Base-by-base conservation (phyloP, 2,329 filamentous ascomycete species). In the Stemphylium lycopersici region DNA sequence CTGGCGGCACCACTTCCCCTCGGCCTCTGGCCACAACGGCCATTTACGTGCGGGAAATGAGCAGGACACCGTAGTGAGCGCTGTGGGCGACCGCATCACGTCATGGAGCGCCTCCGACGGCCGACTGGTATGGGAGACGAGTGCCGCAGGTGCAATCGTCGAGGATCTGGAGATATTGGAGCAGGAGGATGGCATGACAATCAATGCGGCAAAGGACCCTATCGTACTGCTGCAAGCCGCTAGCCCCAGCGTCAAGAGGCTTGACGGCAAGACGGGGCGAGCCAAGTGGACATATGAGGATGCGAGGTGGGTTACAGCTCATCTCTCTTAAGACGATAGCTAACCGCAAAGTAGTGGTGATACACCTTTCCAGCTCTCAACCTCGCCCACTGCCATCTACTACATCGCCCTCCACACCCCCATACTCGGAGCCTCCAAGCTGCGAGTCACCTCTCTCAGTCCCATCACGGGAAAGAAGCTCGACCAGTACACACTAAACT, bases 41-140 rank as follows among this genome's bases (percentile, higher is more conserved):
- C 80, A 85, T 66, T 76, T 96, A 63, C 83, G 89, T 59, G 86
- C 89, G n/a, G 86, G 87, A n/a, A 87, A 92, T 62, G 89, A 88
- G 55, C 89, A 93, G 72, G 87, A 89, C 63, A 89, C 88, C 71
- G 79, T 98, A 15, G 83, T 92, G 33, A 89, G 89, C 63, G 92
- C 89, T 1, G 78, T 87, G 33, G 91, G 88, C 13, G 80, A 81
- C 58, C 83, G 84, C 43, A 86, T 97, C 24, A 84, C 89, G 48
- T 85, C 89, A 12, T 98, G 93, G 93, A 89, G 91, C 76, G 91
- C 91, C 32, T 80, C 89, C 43, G 90, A 88, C 66, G 95, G 95
- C 24, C 87, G 89, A 67, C 84, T 90, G 60, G 81, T 86, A 33
- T 99, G 95, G 91, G 85, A 86, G 53, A 81, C 82, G 37, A 79